Evolutionary conservation across 2,329 filamentous ascomycete genomes (phyloP).

Genomic region (Penicillium brasilianum): DNA sequence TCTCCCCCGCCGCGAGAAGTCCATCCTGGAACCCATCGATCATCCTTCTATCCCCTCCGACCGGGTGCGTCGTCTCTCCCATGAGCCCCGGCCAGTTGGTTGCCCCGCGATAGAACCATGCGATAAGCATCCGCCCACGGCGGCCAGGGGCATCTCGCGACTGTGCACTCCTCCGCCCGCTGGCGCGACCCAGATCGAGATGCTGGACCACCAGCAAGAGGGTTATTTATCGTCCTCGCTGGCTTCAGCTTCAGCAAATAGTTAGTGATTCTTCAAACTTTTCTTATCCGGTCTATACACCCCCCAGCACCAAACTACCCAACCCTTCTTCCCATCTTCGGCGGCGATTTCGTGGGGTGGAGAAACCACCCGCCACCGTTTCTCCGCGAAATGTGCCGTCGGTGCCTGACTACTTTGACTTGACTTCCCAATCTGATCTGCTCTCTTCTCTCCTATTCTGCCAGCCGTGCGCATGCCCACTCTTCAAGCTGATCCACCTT

Average conservation of each 20-base stretch:
- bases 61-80: slow-evolving; percentile 22
- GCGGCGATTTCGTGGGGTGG: slow-evolving; percentile 12
- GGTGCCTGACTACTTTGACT: slow-evolving; percentile 25
- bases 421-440: slow-evolving; percentile 31
- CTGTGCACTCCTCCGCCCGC: slow-evolving; percentile 40
- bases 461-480: slow-evolving; percentile 38
- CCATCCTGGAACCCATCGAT: slow-evolving; percentile 25
- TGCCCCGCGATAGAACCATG: slow-evolving; percentile 43
- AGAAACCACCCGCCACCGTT: slow-evolving; percentile 6
- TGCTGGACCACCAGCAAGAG: slow-evolving; percentile 47
- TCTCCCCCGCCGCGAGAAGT: slow-evolving; percentile 6
- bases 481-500: slow-evolving; percentile 40
- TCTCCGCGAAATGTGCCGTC: slow-evolving; percentile 13
- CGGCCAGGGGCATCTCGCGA: slow-evolving; percentile 45
- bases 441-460: slow-evolving; percentile 11
- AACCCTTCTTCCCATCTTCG: slow-evolving; percentile 12
- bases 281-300: too few species aligned
- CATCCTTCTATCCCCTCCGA: slow-evolving; percentile 13
- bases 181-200: slow-evolving; percentile 46
- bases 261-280: slow-evolving; percentile 37
- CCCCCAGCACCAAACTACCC: too few species aligned
- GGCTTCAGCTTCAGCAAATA: slow-evolving; percentile 43
- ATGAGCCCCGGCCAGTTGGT: slow-evolving; percentile 28
- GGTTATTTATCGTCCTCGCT: slow-evolving; percentile 37
- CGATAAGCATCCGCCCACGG: slow-evolving; percentile 42